phyloP scores from a whole-genome alignment of 495 filamentous ascomycete species.

The Tuber microsphaerosporum region DNA sequence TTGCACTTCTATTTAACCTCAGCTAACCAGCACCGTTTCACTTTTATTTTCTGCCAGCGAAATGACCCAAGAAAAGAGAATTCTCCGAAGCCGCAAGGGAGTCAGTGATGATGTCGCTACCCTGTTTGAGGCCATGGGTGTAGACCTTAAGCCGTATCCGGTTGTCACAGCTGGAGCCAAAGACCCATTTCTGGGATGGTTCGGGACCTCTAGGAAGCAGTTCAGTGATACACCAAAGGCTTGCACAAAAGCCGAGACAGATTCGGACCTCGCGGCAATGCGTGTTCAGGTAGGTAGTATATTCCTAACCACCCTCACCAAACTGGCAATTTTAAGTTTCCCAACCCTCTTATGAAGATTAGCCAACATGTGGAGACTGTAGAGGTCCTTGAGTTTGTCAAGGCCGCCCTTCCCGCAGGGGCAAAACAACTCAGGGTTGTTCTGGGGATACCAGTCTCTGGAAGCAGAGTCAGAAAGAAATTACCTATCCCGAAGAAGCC shows the following conservation, averaged over 20 bases:
- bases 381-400: neutral
- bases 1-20: neutral
- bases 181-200: neutral
- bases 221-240: neutral
- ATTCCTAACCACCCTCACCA: neutral
- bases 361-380: neutral
- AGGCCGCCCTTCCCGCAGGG: neutral
- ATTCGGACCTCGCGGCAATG: neutral
- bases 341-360: neutral
- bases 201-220: neutral
- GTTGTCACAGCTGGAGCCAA: neutral
- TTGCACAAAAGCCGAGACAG: neutral
- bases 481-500: neutral
- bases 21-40: neutral
- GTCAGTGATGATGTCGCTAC: neutral
- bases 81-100: neutral
- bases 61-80: neutral
- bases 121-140: neutral
- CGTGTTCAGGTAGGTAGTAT: neutral
- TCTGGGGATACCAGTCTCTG: neutral
- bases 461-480: neutral
- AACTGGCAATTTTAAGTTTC: neutral
- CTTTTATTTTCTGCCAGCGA: neutral
- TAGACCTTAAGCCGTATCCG: neutral
- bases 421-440: neutral